Percentiles rank a stretch among this genome's conserved stretches.
phyloP scores from a whole-genome alignment of 2,329 filamentous ascomycete genomes.

The Colletotrichum spinosum region DNA sequence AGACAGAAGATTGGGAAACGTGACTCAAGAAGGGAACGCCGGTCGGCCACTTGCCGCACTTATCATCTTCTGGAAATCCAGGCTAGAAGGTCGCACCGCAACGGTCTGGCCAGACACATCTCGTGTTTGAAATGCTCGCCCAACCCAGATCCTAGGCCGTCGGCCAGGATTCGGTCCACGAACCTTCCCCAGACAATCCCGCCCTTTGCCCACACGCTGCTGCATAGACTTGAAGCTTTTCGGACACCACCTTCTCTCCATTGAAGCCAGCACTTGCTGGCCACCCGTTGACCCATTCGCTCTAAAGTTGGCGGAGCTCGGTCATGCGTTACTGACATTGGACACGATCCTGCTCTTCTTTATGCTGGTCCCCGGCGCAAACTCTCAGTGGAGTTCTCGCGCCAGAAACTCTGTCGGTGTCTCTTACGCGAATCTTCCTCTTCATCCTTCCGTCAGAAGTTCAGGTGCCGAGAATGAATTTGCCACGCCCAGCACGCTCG shows the following conservation, averaged over 20 bases:
- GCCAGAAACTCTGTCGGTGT: constrained; percentile 15
- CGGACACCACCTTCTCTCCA: constrained; percentile 11
- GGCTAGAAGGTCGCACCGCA: not conserved
- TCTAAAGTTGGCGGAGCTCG: constrained; percentile 7
- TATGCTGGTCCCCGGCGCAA: constrained; percentile 24
- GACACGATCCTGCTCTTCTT: constrained; percentile 14
- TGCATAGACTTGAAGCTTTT: not conserved
- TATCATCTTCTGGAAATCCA: not conserved
- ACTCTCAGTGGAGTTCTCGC: constrained; percentile 21
- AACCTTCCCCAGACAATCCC: constrained; percentile 8
- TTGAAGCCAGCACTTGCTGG: constrained; percentile 14
- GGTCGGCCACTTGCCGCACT: not conserved
- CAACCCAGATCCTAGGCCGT: constrained; percentile 25
- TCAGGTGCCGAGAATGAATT: constrained; percentile 23
- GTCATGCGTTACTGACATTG: constrained; percentile 10
- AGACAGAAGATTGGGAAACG: not conserved
- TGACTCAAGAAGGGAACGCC: not conserved
- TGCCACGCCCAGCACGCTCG: constrained; percentile 18
- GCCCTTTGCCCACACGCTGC: constrained; percentile 4
- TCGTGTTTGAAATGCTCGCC: constrained; percentile 5
- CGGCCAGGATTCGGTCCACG: constrained; percentile 1
- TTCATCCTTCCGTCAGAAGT: constrained; percentile 12
- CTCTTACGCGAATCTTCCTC: not conserved
- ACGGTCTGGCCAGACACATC: constrained; percentile 19
- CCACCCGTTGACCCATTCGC: constrained; percentile 7